Evolutionary conservation across 2,329 filamentous ascomycete genomes (phyloP).

Genomic region (Amauroascus niger): DNA sequence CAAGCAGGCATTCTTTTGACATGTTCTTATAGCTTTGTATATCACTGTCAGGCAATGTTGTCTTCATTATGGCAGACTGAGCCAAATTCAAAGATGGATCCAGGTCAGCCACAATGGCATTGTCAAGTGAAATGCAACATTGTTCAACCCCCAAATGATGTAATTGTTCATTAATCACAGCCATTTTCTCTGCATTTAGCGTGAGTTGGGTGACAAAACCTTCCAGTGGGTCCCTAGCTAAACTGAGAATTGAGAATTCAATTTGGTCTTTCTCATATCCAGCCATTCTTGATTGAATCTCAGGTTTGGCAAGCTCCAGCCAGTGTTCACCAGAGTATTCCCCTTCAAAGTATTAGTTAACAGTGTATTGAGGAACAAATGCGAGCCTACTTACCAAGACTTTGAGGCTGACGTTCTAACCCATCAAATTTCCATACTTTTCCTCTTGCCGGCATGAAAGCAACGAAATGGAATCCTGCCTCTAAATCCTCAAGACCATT

Average conservation of each 20-base stretch:
- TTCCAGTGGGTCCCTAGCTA: slow-evolving; percentile 57
- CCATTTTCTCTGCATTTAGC: slow-evolving; percentile 39
- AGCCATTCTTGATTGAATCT: slow-evolving; percentile 59
- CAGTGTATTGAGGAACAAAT: not conserved
- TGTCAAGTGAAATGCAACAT: slow-evolving; percentile 10
- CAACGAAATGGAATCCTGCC: slow-evolving; percentile 77
- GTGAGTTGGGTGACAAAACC: slow-evolving; percentile 38
- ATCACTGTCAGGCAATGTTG: slow-evolving; percentile 22
- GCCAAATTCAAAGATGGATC: slow-evolving; percentile 33
- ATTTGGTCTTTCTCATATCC: slow-evolving; percentile 56
- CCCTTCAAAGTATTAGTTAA: slow-evolving; percentile 21
- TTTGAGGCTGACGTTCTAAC: slow-evolving; percentile 60
- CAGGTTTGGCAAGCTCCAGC: slow-evolving; percentile 54
- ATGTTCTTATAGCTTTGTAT: slow-evolving; percentile 15
- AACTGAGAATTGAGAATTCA: slow-evolving; percentile 67
- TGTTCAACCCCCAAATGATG: not conserved
- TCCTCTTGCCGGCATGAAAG: slow-evolving; percentile 67
- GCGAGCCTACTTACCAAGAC: slow-evolving; percentile 44
- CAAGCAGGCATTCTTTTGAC: slow-evolving; percentile 26
- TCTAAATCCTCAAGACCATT: slow-evolving; percentile 43
- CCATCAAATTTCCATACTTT: slow-evolving; percentile 85
- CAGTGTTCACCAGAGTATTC: slow-evolving; percentile 48
- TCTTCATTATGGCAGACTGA: slow-evolving; percentile 27
- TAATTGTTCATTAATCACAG: slow-evolving; percentile 26
- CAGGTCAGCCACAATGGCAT: slow-evolving; percentile 25